Evolutionary conservation across 305 asterid genomes (phyloP).

Genomic region (Solanum hybrid): DNA sequence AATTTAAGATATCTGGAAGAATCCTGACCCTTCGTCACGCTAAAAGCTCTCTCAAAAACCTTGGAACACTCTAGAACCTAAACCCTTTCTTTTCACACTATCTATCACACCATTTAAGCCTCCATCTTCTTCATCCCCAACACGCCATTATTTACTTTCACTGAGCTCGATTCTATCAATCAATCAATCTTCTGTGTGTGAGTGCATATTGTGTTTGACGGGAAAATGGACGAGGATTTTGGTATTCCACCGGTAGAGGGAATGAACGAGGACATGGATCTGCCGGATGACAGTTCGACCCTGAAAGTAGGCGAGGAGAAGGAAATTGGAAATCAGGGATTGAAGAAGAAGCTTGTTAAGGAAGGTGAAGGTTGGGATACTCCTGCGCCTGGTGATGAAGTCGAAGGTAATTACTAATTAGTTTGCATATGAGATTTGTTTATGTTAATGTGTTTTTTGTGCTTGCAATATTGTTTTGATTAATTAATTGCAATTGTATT

Average conservation of each 20-base stretch:
- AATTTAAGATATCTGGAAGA: neutral
- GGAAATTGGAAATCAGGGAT: conserved; percentile 52
- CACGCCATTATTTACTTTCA: neutral
- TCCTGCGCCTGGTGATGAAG: conserved; percentile 66
- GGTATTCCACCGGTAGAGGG: conserved; percentile 41
- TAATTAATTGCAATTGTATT: neutral
- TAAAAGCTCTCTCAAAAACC: neutral
- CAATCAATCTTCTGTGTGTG: neutral
- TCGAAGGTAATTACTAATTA: conserved; percentile 40
- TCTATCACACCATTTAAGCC: neutral
- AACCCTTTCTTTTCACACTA: neutral
- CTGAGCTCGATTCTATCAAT: neutral
- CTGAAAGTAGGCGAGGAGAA: conserved; percentile 75
- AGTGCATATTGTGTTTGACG: neutral
- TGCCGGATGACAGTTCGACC: conserved; percentile 33
- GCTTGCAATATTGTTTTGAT: neutral
- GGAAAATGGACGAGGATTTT: conserved; percentile 49
- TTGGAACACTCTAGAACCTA: conserved; percentile 2
- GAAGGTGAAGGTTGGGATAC: conserved; percentile 64
- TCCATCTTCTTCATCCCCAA: neutral
- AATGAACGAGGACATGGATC: conserved; percentile 54
- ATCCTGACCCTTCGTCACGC: conserved; percentile 5
- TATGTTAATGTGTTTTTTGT: neutral
- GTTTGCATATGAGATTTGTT: neutral
- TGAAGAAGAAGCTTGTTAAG: conserved; percentile 58